Base-by-base conservation (phyloP, 169 alveolate genomes). In the Plasmodium cynomolgi region DNA sequence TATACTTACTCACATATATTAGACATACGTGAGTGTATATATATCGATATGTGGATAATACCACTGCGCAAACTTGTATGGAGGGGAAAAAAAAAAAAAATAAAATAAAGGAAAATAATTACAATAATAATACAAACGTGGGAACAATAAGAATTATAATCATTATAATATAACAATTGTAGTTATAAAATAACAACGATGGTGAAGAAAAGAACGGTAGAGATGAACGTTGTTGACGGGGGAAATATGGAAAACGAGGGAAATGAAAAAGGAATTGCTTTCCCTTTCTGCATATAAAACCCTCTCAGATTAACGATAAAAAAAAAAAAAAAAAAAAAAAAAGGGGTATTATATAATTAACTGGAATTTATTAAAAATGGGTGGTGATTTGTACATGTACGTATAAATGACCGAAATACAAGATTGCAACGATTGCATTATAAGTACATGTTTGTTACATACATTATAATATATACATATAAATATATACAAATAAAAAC, bases 351-450 rank as follows among this genome's bases (percentile, higher is more conserved):
- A 26, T 9, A 26, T 68, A 29, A 68, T 68, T 68, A 68, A 68
- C 37, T 68, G 13, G 17, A 7, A 8, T 58, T 23, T 5, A 29
- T 68, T 68, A 68, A 68, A 68, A 68, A 68, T 68, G 37, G 77
- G n/a, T 26, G 77, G 3, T 62, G 15, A 68, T 17, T 50, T 15
- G 37, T 68, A 2, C 37, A 68, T 68, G 37, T 26, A 68, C 37
- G 37, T 68, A 68, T 68, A 68, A 50, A 68, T 68, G 37, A 68
- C 15, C 9, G 77, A 68, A 68, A 68, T 68, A 68, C 77, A 68
- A 26, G 77, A 26, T 68, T 68, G 77, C 37, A 68, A 68, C 77
- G 77, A 68, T 68, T 68, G 31, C 77, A 68, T 68, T 68, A 68
- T 68, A 68, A 26, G 77, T 68, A 68, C 37, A 68, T 68, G 37